Conservation (phyloP, 208 protist genomes). For the Endotrypanum monterogeii region DNA sequence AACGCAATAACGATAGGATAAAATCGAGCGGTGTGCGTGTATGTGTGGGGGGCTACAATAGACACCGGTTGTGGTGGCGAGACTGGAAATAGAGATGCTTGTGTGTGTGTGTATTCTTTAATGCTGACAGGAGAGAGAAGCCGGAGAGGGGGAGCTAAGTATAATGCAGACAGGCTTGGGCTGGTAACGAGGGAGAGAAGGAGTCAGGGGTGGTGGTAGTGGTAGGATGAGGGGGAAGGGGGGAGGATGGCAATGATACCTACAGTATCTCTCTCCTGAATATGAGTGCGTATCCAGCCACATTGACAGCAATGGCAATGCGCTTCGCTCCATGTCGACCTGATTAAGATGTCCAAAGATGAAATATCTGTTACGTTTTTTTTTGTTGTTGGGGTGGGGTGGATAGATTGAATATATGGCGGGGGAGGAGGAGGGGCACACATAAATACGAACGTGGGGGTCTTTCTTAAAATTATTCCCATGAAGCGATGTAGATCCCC, state of each 20-base stretch:
- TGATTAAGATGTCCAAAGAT: background rate
- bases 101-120: too few relatives aligned
- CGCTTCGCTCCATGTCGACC: background rate
- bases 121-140: background rate
- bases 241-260: background rate
- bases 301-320: background rate
- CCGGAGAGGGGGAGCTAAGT: background rate
- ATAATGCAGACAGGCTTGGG: background rate
- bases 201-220: background rate
- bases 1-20: too few relatives aligned
- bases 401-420: too few relatives aligned
- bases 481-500: too few relatives aligned
- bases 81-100: too few relatives aligned
- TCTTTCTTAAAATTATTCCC: background rate
- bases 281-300: background rate
- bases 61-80: too few relatives aligned
- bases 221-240: background rate
- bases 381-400: too few relatives aligned
- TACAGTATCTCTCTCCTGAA: background rate
- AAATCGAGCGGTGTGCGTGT: too few relatives aligned
- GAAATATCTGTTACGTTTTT: background rate
- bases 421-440: background rate
- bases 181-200: background rate
- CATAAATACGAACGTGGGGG: background rate
- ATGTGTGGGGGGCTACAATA: too few relatives aligned